Percentiles rank a stretch among this genome's conserved stretches.
phyloP scores from a whole-genome alignment of 163 green algal species.

The Scenedesmus sp. region DNA sequence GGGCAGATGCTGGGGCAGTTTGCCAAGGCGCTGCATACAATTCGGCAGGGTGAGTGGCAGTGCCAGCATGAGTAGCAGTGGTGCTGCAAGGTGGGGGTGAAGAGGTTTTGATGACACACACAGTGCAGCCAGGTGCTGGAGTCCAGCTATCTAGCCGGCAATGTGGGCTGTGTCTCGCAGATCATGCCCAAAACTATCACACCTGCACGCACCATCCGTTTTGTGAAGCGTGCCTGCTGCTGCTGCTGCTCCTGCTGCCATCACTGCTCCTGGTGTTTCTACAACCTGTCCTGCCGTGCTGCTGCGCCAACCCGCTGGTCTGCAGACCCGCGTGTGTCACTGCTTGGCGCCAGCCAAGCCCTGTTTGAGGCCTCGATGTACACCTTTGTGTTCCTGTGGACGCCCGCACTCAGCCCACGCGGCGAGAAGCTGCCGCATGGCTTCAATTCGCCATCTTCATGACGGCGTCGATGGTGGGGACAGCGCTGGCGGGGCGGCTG shows the following conservation, averaged over 20 bases:
- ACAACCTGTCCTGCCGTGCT: too few relatives aligned
- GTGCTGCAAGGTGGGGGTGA: too few relatives aligned
- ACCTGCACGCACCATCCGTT: too few relatives aligned
- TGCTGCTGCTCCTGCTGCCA: neutral
- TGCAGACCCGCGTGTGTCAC: conserved; percentile 85
- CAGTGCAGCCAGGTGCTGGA: too few relatives aligned
- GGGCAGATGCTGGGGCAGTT: conserved; percentile 66
- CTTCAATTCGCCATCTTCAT: conserved; percentile 99
- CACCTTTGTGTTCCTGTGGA: conserved; percentile 93
- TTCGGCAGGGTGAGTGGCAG: conserved; percentile 57
- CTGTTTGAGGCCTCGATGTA: conserved; percentile 96
- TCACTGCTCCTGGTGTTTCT: neutral
- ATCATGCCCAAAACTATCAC: too few relatives aligned
- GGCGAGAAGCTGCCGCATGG: conserved; percentile 81
- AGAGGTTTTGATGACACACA: too few relatives aligned
- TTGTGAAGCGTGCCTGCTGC: neutral
- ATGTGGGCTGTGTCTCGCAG: too few relatives aligned
- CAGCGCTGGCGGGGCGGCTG: conserved; percentile 83
- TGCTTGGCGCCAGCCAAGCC: conserved; percentile 91
- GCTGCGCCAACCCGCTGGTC: too few relatives aligned
- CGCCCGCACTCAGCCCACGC: conserved; percentile 81
- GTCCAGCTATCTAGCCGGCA: too few relatives aligned
- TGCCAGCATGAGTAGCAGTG: neutral
- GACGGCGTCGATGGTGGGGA: conserved; percentile 93
- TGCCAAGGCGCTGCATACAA: conserved; percentile 64